Evolutionary conservation across 176 grass and related monocot genomes (phyloP), one percentile per base, ranked within the genome.

Genomic region (Eragrostis nindensis): DNA sequence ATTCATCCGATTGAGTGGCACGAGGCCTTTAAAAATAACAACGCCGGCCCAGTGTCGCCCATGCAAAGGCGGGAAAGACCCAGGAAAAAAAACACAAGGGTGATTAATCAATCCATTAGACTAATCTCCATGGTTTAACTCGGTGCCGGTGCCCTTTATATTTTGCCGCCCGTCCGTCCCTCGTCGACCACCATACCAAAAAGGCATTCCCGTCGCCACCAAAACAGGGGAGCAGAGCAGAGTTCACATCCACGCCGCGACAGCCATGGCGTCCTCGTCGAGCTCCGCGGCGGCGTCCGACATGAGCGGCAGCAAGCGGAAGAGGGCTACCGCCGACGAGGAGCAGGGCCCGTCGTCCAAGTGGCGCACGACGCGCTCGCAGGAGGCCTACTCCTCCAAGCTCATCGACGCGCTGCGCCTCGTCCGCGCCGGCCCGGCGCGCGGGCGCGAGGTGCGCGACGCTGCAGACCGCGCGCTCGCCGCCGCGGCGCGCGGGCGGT

Each of bases 381-480:
- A 87, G 65, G 78, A 82, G 70, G 59, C 71, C 22, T 94, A 97
- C 87, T 97, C 92, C 5, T 89, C 77, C 75, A 97, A 87, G 83
- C 90, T 97, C 43, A 48, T 90, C 53, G 77, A 90, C 43, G 92
- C 95, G 42, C 87, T 97, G 26, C 89, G 90, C 38, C 85, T 85
- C 53, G 87, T 92, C 6, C 71, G 89, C 63, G 39, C 41, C 43
- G 4, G 19, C 6, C 45, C 3, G 15, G 11, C 54, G 1, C 62
- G 46, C 26, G 48, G 79, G 21, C 83, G 83, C 27, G 70, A 60
- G 11, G 80, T 97, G 45, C 94, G 87, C n/a, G 68, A 94, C 47
- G 91, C 87, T 2, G 94, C 91, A 1, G 82, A 97, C 81, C 87
- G 91, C 43, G 89, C 78, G 67, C 89, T 97, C 15, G 94, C 94